phyloP scores from a whole-genome alignment of 805 yeast genomes.

The Kluyveromyces aestuarii region DNA sequence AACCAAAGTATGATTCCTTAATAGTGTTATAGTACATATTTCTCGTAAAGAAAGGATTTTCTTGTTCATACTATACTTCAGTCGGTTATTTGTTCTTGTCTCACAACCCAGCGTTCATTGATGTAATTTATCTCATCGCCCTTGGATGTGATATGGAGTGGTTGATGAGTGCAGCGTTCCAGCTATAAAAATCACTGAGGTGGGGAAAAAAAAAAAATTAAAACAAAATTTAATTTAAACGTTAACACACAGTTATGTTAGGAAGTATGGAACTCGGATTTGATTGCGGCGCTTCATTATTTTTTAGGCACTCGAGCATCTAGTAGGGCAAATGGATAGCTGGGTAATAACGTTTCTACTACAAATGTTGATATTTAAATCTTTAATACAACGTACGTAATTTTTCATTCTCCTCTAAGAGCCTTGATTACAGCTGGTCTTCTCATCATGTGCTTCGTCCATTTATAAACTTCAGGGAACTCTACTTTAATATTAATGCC shows the following conservation, averaged over 20 bases:
- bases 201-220: too few relatives aligned
- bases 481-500: constrained; percentile 83
- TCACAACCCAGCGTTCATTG: not conserved
- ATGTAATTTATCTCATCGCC: not conserved
- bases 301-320: too few relatives aligned
- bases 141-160: not conserved
- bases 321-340: too few relatives aligned
- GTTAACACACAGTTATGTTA: too few relatives aligned
- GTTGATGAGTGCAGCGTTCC: not conserved
- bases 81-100: not conserved
- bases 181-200: not conserved
- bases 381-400: constrained; percentile 3
- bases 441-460: constrained; percentile 94
- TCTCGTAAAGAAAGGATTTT: constrained; percentile 12
- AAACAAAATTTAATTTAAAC: too few relatives aligned
- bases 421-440: constrained; percentile 88
- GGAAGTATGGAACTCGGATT: too few relatives aligned
- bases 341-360: not conserved
- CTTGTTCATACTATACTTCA: not conserved
- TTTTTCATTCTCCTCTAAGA: constrained; percentile 51
- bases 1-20: constrained; percentile 16
- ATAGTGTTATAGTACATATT: constrained; percentile 17
- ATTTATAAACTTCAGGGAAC: constrained; percentile 90
- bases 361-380: not conserved
- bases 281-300: too few relatives aligned